These are phyloP conservation scores for Punctularia strigosozonata DNA, from an alignment of 768 basidiomycete species.

Conservation along the genomic window DNA sequence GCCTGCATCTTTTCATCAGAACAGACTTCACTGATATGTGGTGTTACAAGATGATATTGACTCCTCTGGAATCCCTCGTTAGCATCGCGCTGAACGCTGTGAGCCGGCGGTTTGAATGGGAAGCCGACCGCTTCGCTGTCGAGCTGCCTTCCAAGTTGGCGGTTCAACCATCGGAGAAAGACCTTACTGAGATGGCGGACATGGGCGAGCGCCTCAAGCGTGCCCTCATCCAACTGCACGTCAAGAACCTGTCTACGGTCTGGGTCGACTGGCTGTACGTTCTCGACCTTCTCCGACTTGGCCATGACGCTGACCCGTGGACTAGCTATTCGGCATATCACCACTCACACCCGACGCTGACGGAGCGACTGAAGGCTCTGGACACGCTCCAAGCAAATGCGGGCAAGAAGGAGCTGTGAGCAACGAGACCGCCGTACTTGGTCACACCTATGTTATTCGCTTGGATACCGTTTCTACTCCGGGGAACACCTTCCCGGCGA, in stretches of 20 bases:
- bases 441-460: no score
- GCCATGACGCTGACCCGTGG: conserved; percentile 4
- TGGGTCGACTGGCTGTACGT: conserved; percentile 89
- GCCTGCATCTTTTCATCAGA: conserved; percentile 1
- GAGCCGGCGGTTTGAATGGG: conserved; percentile 81
- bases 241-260: conserved; percentile 86
- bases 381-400: conserved; percentile 41
- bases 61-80: conserved; percentile 67
- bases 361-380: conserved; percentile 76
- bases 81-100: conserved; percentile 69
- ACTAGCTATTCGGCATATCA: conserved; percentile 85
- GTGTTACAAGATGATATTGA: conserved; percentile 56
- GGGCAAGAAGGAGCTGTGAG: conserved; percentile 24
- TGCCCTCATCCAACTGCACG: conserved; percentile 77
- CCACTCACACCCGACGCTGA: conserved; percentile 91
- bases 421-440: no score
- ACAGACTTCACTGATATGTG: background rate
- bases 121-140: conserved; percentile 83
- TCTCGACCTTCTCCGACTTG: conserved; percentile 5
- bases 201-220: conserved; percentile 80
- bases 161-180: conserved; percentile 14
- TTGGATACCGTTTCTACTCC: no score
- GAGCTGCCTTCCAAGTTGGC: conserved; percentile 43
- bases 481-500: no score
- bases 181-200: conserved; percentile 53